Evolutionary conservation across 768 basidiomycete genomes (phyloP).

Genomic region (Mycena sanguinolenta): DNA sequence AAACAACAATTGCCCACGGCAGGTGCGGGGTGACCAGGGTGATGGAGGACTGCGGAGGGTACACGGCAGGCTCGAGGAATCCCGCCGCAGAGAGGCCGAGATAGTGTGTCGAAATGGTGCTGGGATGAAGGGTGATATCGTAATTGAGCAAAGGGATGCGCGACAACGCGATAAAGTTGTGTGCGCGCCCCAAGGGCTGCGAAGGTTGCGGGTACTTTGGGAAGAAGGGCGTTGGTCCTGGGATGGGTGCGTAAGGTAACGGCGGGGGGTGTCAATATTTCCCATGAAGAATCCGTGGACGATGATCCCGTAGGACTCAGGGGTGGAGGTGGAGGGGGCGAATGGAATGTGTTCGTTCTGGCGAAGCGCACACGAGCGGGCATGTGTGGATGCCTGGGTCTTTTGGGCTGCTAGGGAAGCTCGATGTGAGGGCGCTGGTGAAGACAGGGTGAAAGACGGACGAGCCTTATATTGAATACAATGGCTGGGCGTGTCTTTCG

Average conservation of each 20-base stretch:
- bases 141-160: conserved; percentile 10
- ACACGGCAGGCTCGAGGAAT: conserved; percentile 14
- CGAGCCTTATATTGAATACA: neutral
- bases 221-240: conserved; percentile 16
- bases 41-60: conserved; percentile 9
- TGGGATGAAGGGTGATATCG: conserved; percentile 16
- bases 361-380: conserved; percentile 21
- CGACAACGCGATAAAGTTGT: conserved; percentile 10
- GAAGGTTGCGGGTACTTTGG: neutral
- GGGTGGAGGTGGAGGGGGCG: conserved; percentile 16
- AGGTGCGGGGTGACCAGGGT: conserved; percentile 21
- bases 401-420: neutral
- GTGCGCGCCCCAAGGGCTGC: neutral
- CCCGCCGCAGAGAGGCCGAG: conserved; percentile 9
- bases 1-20: conserved; percentile 20
- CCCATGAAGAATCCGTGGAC: conserved; percentile 4
- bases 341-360: conserved; percentile 19
- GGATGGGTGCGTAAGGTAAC: neutral
- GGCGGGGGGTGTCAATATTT: conserved; percentile 7
- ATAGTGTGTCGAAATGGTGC: conserved; percentile 1
- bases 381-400: neutral
- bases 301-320: neutral
- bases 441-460: neutral
- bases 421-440: too few species aligned
- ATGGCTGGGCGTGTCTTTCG: neutral